A percentile compares a stretch with the other conserved stretches of the same genome.
These are phyloP conservation scores for Chaetomiaceae sp. DNA, from an alignment of 2,329 filamentous ascomycete genomes.

Conservation along the genomic window DNA sequence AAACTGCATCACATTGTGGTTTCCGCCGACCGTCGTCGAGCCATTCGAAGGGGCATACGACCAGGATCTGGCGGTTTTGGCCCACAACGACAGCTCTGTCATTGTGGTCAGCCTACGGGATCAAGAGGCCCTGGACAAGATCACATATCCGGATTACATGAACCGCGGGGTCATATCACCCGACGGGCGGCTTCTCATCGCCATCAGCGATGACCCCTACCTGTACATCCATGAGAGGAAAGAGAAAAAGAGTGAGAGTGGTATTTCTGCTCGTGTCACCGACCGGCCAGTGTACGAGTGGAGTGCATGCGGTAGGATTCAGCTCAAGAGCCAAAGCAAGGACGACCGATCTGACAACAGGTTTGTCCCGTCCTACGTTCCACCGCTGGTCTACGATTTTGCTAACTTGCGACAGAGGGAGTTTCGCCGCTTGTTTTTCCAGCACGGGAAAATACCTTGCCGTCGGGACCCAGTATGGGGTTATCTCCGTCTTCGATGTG, in stretches of 20 bases:
- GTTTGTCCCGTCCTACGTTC: constrained; percentile 3
- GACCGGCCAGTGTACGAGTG: constrained; percentile 42
- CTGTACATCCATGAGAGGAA: constrained; percentile 73
- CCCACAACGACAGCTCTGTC: constrained; percentile 90
- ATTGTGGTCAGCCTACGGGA: constrained; percentile 73
- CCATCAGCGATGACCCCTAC: constrained; percentile 82
- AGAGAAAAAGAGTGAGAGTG: constrained; percentile 33
- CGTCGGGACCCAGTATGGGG: constrained; percentile 74
- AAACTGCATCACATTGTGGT: constrained; percentile 64
- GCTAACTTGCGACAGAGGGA: constrained; percentile 49
- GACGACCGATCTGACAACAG: constrained; percentile 52
- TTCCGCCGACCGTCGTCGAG: constrained; percentile 39
- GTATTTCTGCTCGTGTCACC: constrained; percentile 23
- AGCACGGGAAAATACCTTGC: constrained; percentile 66
- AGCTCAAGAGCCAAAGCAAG: constrained; percentile 54
- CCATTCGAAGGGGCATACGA: constrained; percentile 40
- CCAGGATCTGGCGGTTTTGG: constrained; percentile 63
- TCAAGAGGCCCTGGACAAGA: constrained; percentile 59
- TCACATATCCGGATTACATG: constrained; percentile 78
- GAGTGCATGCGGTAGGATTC: constrained; percentile 47
- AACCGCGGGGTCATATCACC: constrained; percentile 95
- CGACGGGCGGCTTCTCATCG: constrained; percentile 72
- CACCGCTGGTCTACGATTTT: neutral
- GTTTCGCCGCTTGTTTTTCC: constrained; percentile 76
- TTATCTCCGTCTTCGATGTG: constrained; percentile 70